Base-by-base conservation (phyloP, 2,329 filamentous ascomycete species). In the Colletotrichum tabaci region DNA sequence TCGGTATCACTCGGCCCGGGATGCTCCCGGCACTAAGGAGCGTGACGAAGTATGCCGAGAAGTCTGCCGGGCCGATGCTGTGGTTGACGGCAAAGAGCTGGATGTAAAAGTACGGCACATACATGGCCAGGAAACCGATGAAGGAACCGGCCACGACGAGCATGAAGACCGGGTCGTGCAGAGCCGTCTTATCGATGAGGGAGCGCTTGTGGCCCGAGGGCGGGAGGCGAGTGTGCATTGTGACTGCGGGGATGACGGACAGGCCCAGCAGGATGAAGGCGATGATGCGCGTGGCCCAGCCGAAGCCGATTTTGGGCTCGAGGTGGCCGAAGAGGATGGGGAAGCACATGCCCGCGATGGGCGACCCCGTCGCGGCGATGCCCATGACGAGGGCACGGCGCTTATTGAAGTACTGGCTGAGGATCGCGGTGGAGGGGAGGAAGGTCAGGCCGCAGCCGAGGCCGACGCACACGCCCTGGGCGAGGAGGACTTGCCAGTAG, bases 271-370 rank as follows among this genome's bases (percentile, higher is more conserved):
- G 77, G 65, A 85, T 74, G 68, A 87, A 84, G 30, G 80, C 85
- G 21, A 87, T 80, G 44, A 84, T 77, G 9, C 85, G 80, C 5
- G 81, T 83, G 7, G 87, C 82, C 87, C 87, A 90, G 56, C 81
- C 80, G 77, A 91, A 91, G 40, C 88, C 88, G 65, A 91, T 82
- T 21, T 77, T 76, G n/a, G 81, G 80, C 74, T 87, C 83, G 4
- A 88, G 80, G 73, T 79, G 81, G 15, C 77, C 77, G 61, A 85
- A 82, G 61, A 82, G 79, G 61, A 83, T 75, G n/a, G 73, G 77
- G 61, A 78, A 78, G 46, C 87, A 77, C 71, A 87, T 82, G 13
- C 86, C 85, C 65, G 79, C 82, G 18, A 84, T 66, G 16, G 80
- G 80, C 2, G 79, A 82, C 2, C 82, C 83, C 10, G 79, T 77